Evolutionary conservation across 495 filamentous ascomycete genomes (phyloP), one percentile per base, ranked within the genome.

Genomic region (Talaromyces ruber): DNA sequence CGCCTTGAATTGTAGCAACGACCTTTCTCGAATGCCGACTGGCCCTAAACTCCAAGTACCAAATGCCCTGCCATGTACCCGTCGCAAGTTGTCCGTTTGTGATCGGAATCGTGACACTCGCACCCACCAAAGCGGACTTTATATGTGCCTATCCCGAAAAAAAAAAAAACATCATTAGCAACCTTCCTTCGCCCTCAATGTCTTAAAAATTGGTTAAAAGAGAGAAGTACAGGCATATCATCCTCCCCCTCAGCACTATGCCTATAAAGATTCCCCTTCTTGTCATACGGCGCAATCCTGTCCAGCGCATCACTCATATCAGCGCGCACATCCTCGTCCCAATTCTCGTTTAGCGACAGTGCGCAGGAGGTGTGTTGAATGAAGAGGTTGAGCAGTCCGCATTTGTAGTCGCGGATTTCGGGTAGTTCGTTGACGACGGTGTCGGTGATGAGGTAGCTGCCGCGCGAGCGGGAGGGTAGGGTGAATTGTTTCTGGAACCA

Each of bases 251-350:
- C 93, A 0, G 90, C 93, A 66, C 81, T 81, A 80, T 98, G 94
- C 58, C 92, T 79, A 77, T 98, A 98, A 29, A 97, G 63, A 53
- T 76, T 74, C 2, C 86, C 88, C 75, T 88, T 83, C 14, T 80
- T 80, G 63, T 92, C 89, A 70, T 89, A 85, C 1, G 89, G 89
- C 56, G 87, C 94, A 63, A 98, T 88, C 26, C 90, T 76, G 71
- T 98, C 95, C 62, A 98, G 77, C 60, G 93, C 88, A 78, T 98
- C 93, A 65, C 84, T 89, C 95, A 98, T 97, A 68, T 96, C 93
- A 1, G 78, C 82, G 30, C 91, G 76, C 12, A 93, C 88, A 72
- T 90, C 89, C 18, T 78, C 75, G 66, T 95, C 92, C 86, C 88
- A 98, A 75, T 98, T 98, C 84, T 98, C 94, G 73, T 98, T 97